These are phyloP conservation scores for Selaginella tamariscina DNA, from an alignment of 75 land plant genomes.

Conservation along the genomic window DNA sequence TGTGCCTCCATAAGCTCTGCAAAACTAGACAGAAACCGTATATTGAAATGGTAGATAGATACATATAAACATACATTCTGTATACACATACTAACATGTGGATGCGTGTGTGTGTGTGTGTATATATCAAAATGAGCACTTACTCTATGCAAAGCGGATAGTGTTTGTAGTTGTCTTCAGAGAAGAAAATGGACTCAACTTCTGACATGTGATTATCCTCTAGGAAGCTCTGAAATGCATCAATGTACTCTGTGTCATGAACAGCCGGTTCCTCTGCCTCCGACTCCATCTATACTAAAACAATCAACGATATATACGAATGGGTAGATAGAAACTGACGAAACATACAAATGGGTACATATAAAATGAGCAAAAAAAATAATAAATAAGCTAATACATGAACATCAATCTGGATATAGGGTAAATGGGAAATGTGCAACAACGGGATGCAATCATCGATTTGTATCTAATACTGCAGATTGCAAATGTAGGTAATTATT, in stretches of 20 bases:
- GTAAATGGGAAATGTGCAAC: too few relatives aligned
- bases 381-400: too few relatives aligned
- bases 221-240: conserved; percentile 36
- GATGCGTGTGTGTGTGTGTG: neutral
- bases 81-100: neutral
- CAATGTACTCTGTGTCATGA: conserved; percentile 12
- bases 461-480: too few relatives aligned
- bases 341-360: too few relatives aligned
- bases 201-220: conserved; percentile 28
- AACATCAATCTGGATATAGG: too few relatives aligned
- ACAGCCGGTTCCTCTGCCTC: neutral
- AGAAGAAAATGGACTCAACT: conserved; percentile 44
- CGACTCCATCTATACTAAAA: too few relatives aligned
- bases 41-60: conserved; percentile 3
- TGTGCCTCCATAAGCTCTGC: conserved; percentile 57
- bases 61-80: neutral
- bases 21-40: conserved; percentile 31
- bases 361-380: too few relatives aligned
- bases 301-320: too few relatives aligned
- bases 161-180: conserved; percentile 45
- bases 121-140: conserved; percentile 11
- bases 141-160: conserved; percentile 36
- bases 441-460: too few relatives aligned
- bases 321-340: too few relatives aligned
- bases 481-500: too few relatives aligned